Percentiles rank a stretch among this genome's conserved stretches.
Evolutionary conservation across 2,329 filamentous ascomycete species (phyloP).

Genomic region (Aspergillus chevalieri): DNA sequence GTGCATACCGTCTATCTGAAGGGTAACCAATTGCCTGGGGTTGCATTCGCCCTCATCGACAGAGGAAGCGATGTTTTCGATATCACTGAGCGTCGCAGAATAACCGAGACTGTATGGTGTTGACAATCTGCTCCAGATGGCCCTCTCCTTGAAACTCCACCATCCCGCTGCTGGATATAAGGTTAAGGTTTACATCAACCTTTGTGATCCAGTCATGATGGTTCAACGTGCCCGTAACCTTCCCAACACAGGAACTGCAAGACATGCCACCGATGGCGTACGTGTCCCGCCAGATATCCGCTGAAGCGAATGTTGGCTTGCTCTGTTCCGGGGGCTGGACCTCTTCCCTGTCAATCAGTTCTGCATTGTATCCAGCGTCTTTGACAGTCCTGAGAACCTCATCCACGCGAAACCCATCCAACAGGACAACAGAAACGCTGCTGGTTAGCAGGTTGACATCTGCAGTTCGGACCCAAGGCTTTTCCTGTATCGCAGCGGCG

Average conservation of each 20-base stretch:
- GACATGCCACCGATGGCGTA: no score
- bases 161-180: constrained; percentile 46
- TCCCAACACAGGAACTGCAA: no score
- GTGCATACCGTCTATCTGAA: constrained; percentile 66
- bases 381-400: constrained; percentile 7
- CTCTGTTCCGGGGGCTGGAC: no score
- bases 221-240: no score
- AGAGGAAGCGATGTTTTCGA: constrained; percentile 20
- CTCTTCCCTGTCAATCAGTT: neutral
- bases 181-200: constrained; percentile 41
- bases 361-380: constrained; percentile 3
- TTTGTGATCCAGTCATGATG: neutral
- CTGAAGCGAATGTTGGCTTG: no score
- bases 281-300: no score
- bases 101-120: constrained; percentile 58
- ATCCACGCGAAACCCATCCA: constrained; percentile 5
- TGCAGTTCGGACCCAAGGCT: constrained; percentile 3
- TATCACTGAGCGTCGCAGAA: constrained; percentile 54
- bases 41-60: constrained; percentile 22
- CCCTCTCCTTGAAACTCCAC: constrained; percentile 45
- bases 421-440: constrained; percentile 6
- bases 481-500: constrained; percentile 2
- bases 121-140: constrained; percentile 40
- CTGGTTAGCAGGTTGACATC: constrained; percentile 8
- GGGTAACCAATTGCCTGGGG: constrained; percentile 53